Evolutionary conservation across 805 yeast species (phyloP).

Genomic region (Yamadazyma philogaea): DNA sequence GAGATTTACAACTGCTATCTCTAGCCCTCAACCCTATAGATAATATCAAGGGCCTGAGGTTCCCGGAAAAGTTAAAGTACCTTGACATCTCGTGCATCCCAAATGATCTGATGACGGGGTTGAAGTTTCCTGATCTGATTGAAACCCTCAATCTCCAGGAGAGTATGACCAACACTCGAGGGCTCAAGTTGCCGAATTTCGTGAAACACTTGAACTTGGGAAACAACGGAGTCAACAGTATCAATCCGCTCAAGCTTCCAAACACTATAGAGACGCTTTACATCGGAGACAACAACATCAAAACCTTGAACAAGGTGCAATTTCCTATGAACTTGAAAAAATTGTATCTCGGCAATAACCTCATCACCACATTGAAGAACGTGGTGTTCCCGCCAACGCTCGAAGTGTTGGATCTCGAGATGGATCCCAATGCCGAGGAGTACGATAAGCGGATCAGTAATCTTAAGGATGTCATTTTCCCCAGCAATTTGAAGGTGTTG

Average conservation of each 20-base stretch:
- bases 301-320: slow-evolving; percentile 41
- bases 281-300: slow-evolving; percentile 40
- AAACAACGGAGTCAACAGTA: slow-evolving; percentile 42
- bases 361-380: slow-evolving; percentile 44
- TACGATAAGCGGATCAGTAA: slow-evolving; percentile 41
- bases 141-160: slow-evolving; percentile 37
- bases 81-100: slow-evolving; percentile 43
- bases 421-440: slow-evolving; percentile 41
- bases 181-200: slow-evolving; percentile 36
- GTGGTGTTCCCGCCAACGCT: slow-evolving; percentile 38
- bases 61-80: slow-evolving; percentile 35
- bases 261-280: slow-evolving; percentile 36
- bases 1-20: slow-evolving; percentile 25
- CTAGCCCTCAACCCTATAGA: slow-evolving; percentile 41
- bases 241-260: slow-evolving; percentile 43
- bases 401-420: slow-evolving; percentile 39
- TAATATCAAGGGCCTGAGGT: slow-evolving; percentile 37
- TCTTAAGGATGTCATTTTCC: slow-evolving; percentile 40
- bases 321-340: slow-evolving; percentile 35
- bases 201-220: slow-evolving; percentile 32
- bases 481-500: slow-evolving; percentile 32
- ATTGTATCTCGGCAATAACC: slow-evolving; percentile 39
- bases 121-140: slow-evolving; percentile 42
- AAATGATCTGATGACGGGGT: slow-evolving; percentile 45
- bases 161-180: slow-evolving; percentile 45